Evolutionary conservation across 805 yeast species (phyloP).

Genomic region (Wickerhamiella kazuoi): DNA sequence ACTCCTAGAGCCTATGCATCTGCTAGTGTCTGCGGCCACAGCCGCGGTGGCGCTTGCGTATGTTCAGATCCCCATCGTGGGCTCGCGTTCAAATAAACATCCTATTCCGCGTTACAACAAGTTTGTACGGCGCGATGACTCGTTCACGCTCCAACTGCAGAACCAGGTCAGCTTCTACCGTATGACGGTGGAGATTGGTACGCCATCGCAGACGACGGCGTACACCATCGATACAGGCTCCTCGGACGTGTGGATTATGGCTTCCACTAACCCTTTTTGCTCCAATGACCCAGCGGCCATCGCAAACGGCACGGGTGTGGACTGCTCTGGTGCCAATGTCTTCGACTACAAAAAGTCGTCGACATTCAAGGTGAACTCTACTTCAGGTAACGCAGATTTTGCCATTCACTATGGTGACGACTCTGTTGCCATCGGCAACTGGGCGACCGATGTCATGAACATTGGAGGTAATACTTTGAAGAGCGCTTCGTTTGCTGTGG

Average conservation of each 20-base stretch:
- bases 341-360: conserved; percentile 1
- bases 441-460: conserved; percentile 43
- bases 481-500: conserved; percentile 54
- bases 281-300: conserved; percentile 2
- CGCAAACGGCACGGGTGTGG: neutral
- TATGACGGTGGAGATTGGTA: conserved; percentile 30
- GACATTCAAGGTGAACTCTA: neutral
- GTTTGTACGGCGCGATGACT: neutral
- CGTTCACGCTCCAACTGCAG: conserved; percentile 6
- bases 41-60: neutral
- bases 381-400: conserved; percentile 9
- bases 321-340: neutral
- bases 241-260: conserved; percentile 51
- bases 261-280: conserved; percentile 29
- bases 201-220: conserved; percentile 33
- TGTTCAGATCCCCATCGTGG: neutral
- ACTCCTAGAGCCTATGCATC: no score
- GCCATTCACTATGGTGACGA: conserved; percentile 25
- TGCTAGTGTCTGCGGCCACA: no score
- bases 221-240: conserved; percentile 63
- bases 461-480: conserved; percentile 35
- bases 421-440: conserved; percentile 35
- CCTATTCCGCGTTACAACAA: neutral
- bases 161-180: conserved; percentile 17
- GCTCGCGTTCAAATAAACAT: neutral